These are phyloP conservation scores for Aspergillus ellipticus DNA, from an alignment of 495 filamentous ascomycete genomes.

Conservation along the genomic window DNA sequence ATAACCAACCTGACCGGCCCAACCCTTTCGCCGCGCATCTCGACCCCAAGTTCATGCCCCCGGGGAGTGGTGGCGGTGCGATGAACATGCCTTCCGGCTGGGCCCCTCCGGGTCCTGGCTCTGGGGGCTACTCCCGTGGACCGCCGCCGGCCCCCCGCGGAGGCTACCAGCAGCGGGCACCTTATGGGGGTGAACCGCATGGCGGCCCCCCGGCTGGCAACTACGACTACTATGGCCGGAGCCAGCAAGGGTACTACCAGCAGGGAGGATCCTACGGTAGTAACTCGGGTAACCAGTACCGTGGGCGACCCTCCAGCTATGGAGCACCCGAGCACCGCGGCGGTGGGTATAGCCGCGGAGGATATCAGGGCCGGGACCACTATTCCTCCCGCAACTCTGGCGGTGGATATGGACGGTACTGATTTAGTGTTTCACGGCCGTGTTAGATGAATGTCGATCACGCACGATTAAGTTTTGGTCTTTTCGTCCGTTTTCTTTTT, in stretches of 20 bases:
- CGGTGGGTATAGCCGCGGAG: constrained; percentile 28
- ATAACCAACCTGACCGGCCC: constrained; percentile 23
- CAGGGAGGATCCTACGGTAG: constrained; percentile 16
- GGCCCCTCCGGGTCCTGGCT: constrained; percentile 33
- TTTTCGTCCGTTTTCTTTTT: constrained; percentile 11
- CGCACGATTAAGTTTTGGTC: background rate
- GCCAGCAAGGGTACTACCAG: constrained; percentile 28
- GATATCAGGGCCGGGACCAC: constrained; percentile 25
- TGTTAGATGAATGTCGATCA: constrained; percentile 1
- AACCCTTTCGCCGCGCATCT: constrained; percentile 55
- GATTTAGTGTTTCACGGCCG: constrained; percentile 10
- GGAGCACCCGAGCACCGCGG: constrained; percentile 26
- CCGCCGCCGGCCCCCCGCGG: constrained; percentile 43
- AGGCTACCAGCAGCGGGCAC: constrained; percentile 20
- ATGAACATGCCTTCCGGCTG: constrained; percentile 34
- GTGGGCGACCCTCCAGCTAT: constrained; percentile 22
- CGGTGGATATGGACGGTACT: constrained; percentile 40
- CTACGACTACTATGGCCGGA: constrained; percentile 26
- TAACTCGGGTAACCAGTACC: constrained; percentile 17
- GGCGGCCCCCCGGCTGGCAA: constrained; percentile 23
- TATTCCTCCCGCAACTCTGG: constrained; percentile 28
- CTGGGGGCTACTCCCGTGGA: constrained; percentile 34
- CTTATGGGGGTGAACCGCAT: constrained; percentile 14
- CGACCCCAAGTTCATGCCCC: constrained; percentile 47
- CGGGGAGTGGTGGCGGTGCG: constrained; percentile 24